Percentiles rank a stretch among this genome's conserved stretches.
These are phyloP conservation scores for Lactarius tabidus DNA, from an alignment of 768 basidiomycete species.

Conservation along the genomic window DNA sequence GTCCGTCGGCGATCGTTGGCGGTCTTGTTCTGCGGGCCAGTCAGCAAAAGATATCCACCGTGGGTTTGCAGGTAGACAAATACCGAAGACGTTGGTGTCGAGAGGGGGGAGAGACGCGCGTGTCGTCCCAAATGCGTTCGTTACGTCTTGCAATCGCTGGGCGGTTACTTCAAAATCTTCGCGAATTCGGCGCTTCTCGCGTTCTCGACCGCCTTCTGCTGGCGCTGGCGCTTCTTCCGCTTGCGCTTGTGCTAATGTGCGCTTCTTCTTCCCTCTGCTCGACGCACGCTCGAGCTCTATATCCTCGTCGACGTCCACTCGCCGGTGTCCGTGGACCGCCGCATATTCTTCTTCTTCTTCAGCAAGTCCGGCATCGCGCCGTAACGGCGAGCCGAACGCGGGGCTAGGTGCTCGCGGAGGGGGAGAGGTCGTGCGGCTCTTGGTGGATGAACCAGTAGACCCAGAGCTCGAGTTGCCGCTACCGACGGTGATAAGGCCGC, in stretches of 20 bases:
- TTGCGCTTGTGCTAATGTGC: conserved; percentile 38
- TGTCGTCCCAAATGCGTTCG: conserved; percentile 47
- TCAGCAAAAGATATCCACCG: conserved; percentile 16
- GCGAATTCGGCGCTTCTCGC: conserved; percentile 32
- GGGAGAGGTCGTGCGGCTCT: conserved; percentile 35
- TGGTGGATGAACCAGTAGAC: conserved; percentile 27
- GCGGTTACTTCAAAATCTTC: conserved; percentile 41
- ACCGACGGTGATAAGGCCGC: conserved; percentile 46
- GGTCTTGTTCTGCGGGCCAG: conserved; percentile 20
- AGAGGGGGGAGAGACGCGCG: conserved; percentile 36
- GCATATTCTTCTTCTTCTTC: conserved; percentile 53
- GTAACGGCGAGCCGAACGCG: conserved; percentile 59
- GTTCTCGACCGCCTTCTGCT: conserved; percentile 32
- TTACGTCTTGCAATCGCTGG: conserved; percentile 59
- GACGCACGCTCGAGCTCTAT: conserved; percentile 35
- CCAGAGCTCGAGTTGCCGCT: conserved; percentile 32
- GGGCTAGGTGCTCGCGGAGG: conserved; percentile 61
- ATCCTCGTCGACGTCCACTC: conserved; percentile 37
- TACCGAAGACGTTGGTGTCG: conserved; percentile 38
- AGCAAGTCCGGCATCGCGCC: conserved; percentile 51
- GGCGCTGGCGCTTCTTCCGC: conserved; percentile 31
- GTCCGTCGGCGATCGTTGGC: conserved; percentile 12
- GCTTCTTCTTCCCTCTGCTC: conserved; percentile 50
- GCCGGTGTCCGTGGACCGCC: conserved; percentile 31
- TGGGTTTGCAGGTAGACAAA: not conserved